A percentile compares a stretch with the other conserved stretches of the same genome.
phyloP scores from a whole-genome alignment of 768 basidiomycete species.

The Galerina sulciceps region DNA sequence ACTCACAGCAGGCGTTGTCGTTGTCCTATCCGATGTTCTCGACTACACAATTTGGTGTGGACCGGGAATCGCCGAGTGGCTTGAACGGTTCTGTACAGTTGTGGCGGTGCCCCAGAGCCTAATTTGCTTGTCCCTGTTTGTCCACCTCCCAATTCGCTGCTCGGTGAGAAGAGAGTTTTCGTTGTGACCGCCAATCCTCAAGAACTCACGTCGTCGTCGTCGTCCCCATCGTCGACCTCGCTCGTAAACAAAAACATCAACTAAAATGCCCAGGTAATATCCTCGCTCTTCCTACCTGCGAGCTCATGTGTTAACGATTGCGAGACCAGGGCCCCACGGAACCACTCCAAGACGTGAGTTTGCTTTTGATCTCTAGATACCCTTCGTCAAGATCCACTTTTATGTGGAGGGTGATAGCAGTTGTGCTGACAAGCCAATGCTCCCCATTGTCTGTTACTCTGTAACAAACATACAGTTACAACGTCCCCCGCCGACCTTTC shows the following conservation, averaged over 20 bases:
- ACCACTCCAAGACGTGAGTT: slow-evolving; percentile 94
- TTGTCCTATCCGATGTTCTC: slow-evolving; percentile 48
- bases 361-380: slow-evolving; percentile 23
- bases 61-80: slow-evolving; percentile 70
- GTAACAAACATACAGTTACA: slow-evolving; percentile 75
- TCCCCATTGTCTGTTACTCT: slow-evolving; percentile 53
- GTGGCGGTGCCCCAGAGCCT: slow-evolving; percentile 39
- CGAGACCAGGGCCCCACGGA: slow-evolving; percentile 78
- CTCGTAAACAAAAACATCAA: slow-evolving; percentile 40
- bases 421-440: slow-evolving; percentile 67
- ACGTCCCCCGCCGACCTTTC: slow-evolving; percentile 97
- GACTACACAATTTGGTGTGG: slow-evolving; percentile 29
- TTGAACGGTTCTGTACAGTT: slow-evolving; percentile 67
- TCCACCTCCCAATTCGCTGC: slow-evolving; percentile 19
- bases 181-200: slow-evolving; percentile 21
- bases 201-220: slow-evolving; percentile 18
- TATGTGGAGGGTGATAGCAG: slow-evolving; percentile 64
- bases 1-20: slow-evolving; percentile 58
- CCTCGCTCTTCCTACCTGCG: slow-evolving; percentile 16
- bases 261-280: slow-evolving; percentile 85
- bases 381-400: slow-evolving; percentile 66
- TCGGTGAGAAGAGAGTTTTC: slow-evolving; percentile 10
- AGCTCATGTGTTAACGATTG: slow-evolving; percentile 34
- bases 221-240: slow-evolving; percentile 38
- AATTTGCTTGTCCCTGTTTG: slow-evolving; percentile 45